phyloP scores from a whole-genome alignment of 495 filamentous ascomycete genomes.

The Staphylotrichum tortipilum region DNA sequence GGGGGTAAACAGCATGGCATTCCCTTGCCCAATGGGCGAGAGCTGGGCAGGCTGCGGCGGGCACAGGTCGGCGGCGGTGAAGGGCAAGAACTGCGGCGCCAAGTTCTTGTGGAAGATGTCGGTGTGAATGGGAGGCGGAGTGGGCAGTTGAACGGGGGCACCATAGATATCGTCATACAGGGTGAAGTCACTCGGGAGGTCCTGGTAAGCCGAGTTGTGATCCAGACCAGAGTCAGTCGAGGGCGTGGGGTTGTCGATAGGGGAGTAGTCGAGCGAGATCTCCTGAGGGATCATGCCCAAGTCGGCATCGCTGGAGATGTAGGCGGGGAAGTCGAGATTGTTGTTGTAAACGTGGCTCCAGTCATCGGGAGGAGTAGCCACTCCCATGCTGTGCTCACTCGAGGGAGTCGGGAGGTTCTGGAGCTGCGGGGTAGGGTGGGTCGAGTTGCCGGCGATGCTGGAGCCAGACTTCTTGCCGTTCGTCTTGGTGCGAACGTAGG shows the following conservation, averaged over 20 bases:
- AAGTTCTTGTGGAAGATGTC: conserved; percentile 34
- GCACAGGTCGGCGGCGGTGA: conserved; percentile 28
- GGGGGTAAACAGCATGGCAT: conserved; percentile 57
- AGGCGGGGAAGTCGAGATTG: conserved; percentile 35
- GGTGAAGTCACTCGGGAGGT: conserved; percentile 35
- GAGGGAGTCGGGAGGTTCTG: conserved; percentile 45
- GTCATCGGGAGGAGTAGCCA: conserved; percentile 39
- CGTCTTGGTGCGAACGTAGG: conserved; percentile 83
- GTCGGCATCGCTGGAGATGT: conserved; percentile 30
- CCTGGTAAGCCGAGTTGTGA: conserved; percentile 39
- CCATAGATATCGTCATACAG: conserved; percentile 51
- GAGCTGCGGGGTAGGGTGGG: conserved; percentile 47
- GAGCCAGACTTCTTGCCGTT: conserved; percentile 50
- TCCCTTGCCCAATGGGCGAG: conserved; percentile 54
- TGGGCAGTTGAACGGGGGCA: conserved; percentile 37
- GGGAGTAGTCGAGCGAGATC: conserved; percentile 42
- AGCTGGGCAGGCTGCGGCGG: conserved; percentile 41
- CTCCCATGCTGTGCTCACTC: conserved; percentile 32
- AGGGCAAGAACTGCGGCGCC: conserved; percentile 25
- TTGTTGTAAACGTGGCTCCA: conserved; percentile 23
- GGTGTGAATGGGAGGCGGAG: conserved; percentile 29
- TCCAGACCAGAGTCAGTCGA: conserved; percentile 38
- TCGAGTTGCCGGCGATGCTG: conserved; percentile 24
- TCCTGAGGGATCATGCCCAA: conserved; percentile 33
- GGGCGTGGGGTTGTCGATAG: conserved; percentile 38